These are phyloP conservation scores for Debaryomyces psychrophilus DNA, from an alignment of 1,139 yeast genomes.

Conservation along the genomic window DNA sequence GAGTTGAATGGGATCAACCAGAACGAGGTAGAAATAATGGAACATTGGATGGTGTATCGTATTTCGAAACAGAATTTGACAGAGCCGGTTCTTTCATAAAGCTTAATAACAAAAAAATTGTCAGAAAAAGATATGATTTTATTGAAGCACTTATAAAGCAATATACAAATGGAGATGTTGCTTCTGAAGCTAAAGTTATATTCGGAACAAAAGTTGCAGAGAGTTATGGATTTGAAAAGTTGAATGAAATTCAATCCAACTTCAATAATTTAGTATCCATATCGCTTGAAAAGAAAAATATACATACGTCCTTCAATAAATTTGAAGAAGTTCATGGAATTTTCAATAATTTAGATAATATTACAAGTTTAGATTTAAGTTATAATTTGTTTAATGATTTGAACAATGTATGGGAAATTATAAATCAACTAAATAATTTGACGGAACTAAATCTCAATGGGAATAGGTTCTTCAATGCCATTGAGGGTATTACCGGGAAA, in stretches of 20 bases:
- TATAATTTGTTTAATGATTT: slow-evolving; percentile 56
- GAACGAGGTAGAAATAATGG: slow-evolving; percentile 82
- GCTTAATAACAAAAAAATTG: slow-evolving; percentile 33
- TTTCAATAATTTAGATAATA: slow-evolving; percentile 23
- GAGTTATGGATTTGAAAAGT: slow-evolving; percentile 64
- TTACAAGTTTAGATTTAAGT: slow-evolving; percentile 59
- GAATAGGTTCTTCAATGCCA: slow-evolving; percentile 46
- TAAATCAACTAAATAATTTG: slow-evolving; percentile 39
- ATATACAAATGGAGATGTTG: slow-evolving; percentile 36
- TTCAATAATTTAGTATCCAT: slow-evolving; percentile 48
- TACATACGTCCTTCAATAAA: slow-evolving; percentile 22
- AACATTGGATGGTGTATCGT: slow-evolving; percentile 57
- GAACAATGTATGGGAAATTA: slow-evolving; percentile 39
- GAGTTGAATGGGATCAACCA: slow-evolving; percentile 86
- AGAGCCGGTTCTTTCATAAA: slow-evolving; percentile 73
- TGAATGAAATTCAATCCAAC: slow-evolving; percentile 51
- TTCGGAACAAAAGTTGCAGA: slow-evolving; percentile 63
- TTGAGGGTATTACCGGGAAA: slow-evolving; percentile 30
- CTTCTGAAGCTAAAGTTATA: slow-evolving; percentile 27
- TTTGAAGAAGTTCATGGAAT: slow-evolving; percentile 14
- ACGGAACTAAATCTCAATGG: slow-evolving; percentile 61
- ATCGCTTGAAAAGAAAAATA: slow-evolving; percentile 48
- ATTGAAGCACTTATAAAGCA: slow-evolving; percentile 51
- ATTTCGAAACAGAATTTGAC: slow-evolving; percentile 47
- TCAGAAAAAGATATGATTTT: slow-evolving; percentile 33